Conservation (phyloP, 352 stramenopile species). For the Globisporangium viniferum region DNA sequence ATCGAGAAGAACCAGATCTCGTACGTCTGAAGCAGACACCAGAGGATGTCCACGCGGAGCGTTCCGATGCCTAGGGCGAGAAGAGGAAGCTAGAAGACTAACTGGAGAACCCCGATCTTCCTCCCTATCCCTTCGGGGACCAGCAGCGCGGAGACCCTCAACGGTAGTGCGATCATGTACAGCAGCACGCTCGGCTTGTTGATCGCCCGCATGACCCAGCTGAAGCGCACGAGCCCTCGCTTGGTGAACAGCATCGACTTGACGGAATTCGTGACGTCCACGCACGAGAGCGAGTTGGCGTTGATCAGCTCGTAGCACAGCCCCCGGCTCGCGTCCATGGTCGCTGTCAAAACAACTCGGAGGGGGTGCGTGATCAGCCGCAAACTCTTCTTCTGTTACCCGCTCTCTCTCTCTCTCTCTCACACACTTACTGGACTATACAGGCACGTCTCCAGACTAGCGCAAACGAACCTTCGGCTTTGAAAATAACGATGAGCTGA, state of each 20-base stretch:
- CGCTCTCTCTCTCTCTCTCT: no score
- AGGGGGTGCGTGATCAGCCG: neutral
- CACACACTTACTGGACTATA: neutral
- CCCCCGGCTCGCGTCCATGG: neutral
- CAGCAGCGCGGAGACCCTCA: neutral
- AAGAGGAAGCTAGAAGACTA: neutral
- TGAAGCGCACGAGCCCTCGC: neutral
- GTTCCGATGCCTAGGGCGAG: neutral
- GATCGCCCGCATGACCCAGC: neutral
- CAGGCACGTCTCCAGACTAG: neutral
- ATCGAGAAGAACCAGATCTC: constrained; percentile 11
- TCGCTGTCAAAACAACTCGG: neutral
- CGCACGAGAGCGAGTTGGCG: neutral
- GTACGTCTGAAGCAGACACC: neutral
- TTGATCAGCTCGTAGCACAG: neutral
- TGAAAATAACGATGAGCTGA: neutral
- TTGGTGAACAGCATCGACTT: constrained; percentile 9
- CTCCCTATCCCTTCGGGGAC: neutral
- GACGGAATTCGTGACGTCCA: neutral
- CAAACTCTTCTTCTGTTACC: neutral
- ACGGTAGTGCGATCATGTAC: neutral
- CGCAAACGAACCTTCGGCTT: neutral
- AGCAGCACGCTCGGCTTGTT: neutral
- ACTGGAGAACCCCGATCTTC: neutral
- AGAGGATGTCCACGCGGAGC: neutral